Base-by-base conservation (phyloP, 2,329 filamentous ascomycete genomes). In the Cadophora sp. region DNA sequence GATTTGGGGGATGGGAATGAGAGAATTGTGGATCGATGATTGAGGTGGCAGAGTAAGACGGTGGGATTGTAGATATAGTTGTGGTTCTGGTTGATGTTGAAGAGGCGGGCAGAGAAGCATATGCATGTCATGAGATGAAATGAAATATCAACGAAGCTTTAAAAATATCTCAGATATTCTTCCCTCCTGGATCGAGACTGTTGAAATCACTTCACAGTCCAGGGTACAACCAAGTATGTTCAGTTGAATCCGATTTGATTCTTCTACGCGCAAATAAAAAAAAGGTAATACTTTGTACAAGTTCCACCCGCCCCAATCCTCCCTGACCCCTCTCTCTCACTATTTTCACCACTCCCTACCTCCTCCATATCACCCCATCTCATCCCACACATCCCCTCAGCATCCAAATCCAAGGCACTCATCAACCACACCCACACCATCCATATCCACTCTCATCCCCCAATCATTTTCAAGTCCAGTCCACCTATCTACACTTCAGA, bases 271-370 rank as follows among this genome's bases (percentile, higher is more conserved):
- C 29, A 63, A 22, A 14, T 11, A 37, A 51, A 55, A 51, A 53
- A 40, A 37, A 27, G 12, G n/a, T 40, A 55, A 40, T 63, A 63
- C 51, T 56, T 64, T 58, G 62, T 64, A 64, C 55, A 66, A 53
- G 56, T 55, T 40, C 26, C 29, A 24, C 40, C 43, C n/a, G 16
- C 19, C 58, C 16, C 58, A 3, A 34, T n/a, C 31, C n/a, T 48
- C 26, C 64, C 19, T 62, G 4, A 22, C 24, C 55, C 24, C 40
- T 50, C 62, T 34, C 14, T 29, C 27, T 24, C 16, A 4, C n/a
- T 19, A 29, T 14, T 22, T 48, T 48, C 43, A 22, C 43, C 43
- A n/a, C 43, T 22, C 5, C 5, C 37, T 4, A 14, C 6, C 55
- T 24, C n/a, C 27, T 6, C 16, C 27, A 37, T 31, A 9, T 16